Base-by-base conservation (phyloP, 2,329 filamentous ascomycete genomes). In the Tolypocladium ovalisporum region DNA sequence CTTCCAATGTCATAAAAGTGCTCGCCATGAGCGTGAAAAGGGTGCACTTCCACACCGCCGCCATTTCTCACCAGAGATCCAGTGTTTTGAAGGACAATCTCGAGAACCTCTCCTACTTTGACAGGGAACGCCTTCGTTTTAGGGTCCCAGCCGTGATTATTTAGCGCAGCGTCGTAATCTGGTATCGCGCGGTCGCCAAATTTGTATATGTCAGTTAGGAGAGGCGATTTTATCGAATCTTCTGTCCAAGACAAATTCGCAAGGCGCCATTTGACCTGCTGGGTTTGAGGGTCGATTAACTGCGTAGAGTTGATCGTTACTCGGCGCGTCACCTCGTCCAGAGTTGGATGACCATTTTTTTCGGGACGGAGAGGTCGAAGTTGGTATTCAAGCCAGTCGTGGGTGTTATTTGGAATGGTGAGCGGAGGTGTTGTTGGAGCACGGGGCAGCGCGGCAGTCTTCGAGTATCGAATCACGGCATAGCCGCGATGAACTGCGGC, bases 121-220 rank as follows among this genome's bases (percentile, higher is more conserved):
- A 78, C 81, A 0, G 82, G 79, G 64, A 77, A 85, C 0, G 77
- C 74, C 15, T 70, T 68, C 0, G 73, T 78, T 0, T 58, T 61
- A 0, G 80, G 80, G 60, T 85, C 82, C 73, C 78, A 83, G 12
- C 80, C 81, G 19, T 70, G 59, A 61, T 83, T 79, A 10, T 65
- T 64, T 0, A 81, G 29, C 0, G 82, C 81, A 0, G 71, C 73
- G 0, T 74, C 70, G 63, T 81, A 83, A 65, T 82, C 69, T 1
- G 82, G 81, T n/a, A 56, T 35, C 3, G 32, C 19, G 4, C 19
- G 8, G 5, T 36, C 29, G 24, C 42, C 37, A 35, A 29, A 37
- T 22, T 40, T 49, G 53, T 55, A 55, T 10, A 55, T 24, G 12
- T 29, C 56, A 17, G 54, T 36, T n/a, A 58, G 54, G 13, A 54